These are phyloP conservation scores for Citeromyces hawaiiensis DNA, from an alignment of 1,139 yeast genomes.

Conservation along the genomic window DNA sequence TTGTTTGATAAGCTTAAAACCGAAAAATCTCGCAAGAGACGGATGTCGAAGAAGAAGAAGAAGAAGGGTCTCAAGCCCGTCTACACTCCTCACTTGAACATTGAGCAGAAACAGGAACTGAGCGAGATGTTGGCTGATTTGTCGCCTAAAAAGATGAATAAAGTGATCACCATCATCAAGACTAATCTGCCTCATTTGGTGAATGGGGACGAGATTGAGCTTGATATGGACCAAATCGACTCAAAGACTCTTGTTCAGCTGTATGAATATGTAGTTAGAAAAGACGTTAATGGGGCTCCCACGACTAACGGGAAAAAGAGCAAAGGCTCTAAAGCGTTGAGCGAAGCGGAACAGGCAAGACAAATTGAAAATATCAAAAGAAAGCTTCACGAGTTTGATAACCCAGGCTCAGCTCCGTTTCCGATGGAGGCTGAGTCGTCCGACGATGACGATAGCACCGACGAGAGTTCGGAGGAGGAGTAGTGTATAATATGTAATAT, in stretches of 20 bases:
- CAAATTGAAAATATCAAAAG: conserved; percentile 78
- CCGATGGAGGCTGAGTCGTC: conserved; percentile 15
- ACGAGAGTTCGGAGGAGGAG: conserved; percentile 59
- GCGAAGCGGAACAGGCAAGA: conserved; percentile 59
- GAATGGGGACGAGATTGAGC: conserved; percentile 76
- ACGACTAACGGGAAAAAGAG: conserved; percentile 9
- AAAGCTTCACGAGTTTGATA: conserved; percentile 70
- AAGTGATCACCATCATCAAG: conserved; percentile 74
- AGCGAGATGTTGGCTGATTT: conserved; percentile 73
- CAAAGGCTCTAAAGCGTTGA: conserved; percentile 23
- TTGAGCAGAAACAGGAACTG: conserved; percentile 93
- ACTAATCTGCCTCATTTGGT: conserved; percentile 76
- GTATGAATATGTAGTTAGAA: conserved; percentile 66
- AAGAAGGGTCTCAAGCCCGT: conserved; percentile 9
- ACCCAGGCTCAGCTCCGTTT: conserved; percentile 21
- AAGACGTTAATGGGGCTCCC: conserved; percentile 22
- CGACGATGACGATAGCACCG: conserved; percentile 22
- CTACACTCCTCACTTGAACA: conserved; percentile 47
- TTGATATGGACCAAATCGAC: conserved; percentile 90
- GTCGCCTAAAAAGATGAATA: conserved; percentile 71
- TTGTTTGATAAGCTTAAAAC: conserved; percentile 20
- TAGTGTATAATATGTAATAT: conserved; percentile 9
- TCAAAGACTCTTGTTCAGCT: conserved; percentile 72
- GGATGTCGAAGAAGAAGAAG: conserved; percentile 15
- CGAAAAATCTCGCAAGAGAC: conserved; percentile 50